Evolutionary conservation across 2,329 filamentous ascomycete species (phyloP), one percentile per base, ranked within the genome.

Genomic region (Arthroderma sp.): DNA sequence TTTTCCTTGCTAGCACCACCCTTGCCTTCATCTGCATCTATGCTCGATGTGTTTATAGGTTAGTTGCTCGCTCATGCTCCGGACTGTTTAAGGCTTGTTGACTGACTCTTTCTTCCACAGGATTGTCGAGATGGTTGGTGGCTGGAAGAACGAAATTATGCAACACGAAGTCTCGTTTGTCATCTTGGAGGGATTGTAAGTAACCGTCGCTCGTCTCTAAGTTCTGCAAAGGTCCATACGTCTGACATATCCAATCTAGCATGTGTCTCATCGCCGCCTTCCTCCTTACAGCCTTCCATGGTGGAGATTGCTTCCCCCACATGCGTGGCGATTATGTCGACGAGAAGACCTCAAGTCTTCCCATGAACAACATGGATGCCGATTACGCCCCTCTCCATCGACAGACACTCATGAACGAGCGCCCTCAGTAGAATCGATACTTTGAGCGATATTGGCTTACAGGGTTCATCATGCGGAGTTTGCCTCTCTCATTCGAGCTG

Each of bases 291-390:
- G 57, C 61, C 27, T 75, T 76, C 59, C 68, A 75, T 37, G 74
- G 75, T 0, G 74, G 73, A 8, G 45, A 74, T 38, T 65, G 71
- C 50, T 78, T 78, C 63, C 73, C 73, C 0, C 68, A 69, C 50
- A 42, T 42, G 40, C 31, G 40, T 31, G 15, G 40, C n/a, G 40
- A 42, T 22, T 36, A 31, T 11, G 40, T 34, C 27, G 31, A 31
- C n/a, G 15, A 31, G 7, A 42, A 36, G 29, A 36, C 29, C 36
- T 31, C 15, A 4, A 31, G 29, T 9, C 27, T 22, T 5, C 40
- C 33, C 4, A n/a, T 31, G 15, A 7, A 29, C 10, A 28, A 11
- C 5, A 28, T 5, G 22, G 32, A 36, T n/a, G 33, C 40, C 4
- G 34, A 31, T 4, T 42, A 42, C 29, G 31, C 29, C 11, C 29